A percentile compares a stretch with the other conserved stretches of the same genome.
These are phyloP conservation scores for Diversispora epigaea DNA, from an alignment of 192 early-diverging fungal genomes.

Conservation along the genomic window DNA sequence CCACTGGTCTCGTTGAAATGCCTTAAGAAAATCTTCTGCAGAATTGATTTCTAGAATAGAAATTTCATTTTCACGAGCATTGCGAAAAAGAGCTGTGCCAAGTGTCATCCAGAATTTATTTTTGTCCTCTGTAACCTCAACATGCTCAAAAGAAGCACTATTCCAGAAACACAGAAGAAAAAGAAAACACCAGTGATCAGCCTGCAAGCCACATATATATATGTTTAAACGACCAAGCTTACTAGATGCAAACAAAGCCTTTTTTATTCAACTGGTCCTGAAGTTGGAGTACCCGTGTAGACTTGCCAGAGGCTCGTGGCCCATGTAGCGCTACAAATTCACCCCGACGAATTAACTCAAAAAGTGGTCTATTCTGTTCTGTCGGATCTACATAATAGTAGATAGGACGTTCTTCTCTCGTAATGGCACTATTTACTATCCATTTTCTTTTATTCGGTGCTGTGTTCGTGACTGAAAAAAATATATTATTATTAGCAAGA, in stretches of 20 bases:
- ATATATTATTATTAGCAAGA: slow-evolving; percentile 14
- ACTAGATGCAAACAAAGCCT: slow-evolving; percentile 34
- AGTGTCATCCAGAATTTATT: slow-evolving; percentile 28
- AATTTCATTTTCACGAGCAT: background rate
- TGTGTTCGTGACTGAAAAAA: slow-evolving; percentile 8
- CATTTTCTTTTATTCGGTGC: slow-evolving; percentile 32
- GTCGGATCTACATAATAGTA: slow-evolving; percentile 30
- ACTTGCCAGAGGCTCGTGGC: slow-evolving; percentile 31
- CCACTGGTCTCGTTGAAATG: background rate
- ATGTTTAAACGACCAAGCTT: background rate
- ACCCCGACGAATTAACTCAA: slow-evolving; percentile 26
- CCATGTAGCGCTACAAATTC: slow-evolving; percentile 31
- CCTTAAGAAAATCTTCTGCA: slow-evolving; percentile 2
- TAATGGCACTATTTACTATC: slow-evolving; percentile 35
- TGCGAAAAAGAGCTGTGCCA: background rate
- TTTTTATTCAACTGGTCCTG: slow-evolving; percentile 27
- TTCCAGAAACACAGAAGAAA: background rate
- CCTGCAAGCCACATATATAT: background rate
- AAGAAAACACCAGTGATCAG: background rate
- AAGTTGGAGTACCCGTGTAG: slow-evolving; percentile 30
- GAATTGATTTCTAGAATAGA: background rate
- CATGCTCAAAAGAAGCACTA: slow-evolving; percentile 26
- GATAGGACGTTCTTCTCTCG: slow-evolving; percentile 25
- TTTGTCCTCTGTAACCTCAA: background rate
- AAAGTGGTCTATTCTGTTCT: slow-evolving; percentile 26